These are phyloP conservation scores for Fraxinus velutina DNA, from an alignment of 305 asterid genomes.

Conservation along the genomic window DNA sequence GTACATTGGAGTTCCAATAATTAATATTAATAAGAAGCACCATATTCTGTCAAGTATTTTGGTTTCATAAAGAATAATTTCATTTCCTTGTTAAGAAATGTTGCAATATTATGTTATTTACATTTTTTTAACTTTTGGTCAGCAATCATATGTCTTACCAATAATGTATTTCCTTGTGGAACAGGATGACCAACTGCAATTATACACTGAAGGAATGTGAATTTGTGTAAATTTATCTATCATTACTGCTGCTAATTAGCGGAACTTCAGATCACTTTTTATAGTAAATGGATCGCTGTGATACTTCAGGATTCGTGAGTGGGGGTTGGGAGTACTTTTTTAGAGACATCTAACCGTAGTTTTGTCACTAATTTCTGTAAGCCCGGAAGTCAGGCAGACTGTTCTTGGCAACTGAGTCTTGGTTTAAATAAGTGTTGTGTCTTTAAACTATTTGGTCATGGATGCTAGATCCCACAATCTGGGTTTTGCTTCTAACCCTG, in stretches of 20 bases:
- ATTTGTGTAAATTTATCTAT: conserved; percentile 23
- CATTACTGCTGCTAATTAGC: conserved; percentile 30
- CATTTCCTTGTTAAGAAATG: not conserved
- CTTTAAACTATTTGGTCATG: conserved; percentile 51
- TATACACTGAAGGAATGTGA: conserved; percentile 27
- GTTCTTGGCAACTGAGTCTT: conserved; percentile 54
- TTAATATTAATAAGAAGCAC: not conserved
- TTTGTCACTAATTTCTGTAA: conserved; percentile 41
- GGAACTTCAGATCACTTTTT: conserved; percentile 10
- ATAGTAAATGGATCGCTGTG: conserved; percentile 76
- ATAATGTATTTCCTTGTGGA: conserved; percentile 23
- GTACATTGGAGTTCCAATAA: not conserved
- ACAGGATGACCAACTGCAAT: conserved; percentile 48
- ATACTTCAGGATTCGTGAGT: conserved; percentile 96
- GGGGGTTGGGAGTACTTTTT: conserved; percentile 75
- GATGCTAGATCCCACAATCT: conserved; percentile 61
- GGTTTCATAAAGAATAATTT: conserved; percentile 8
- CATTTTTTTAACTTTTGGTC: conserved; percentile 8
- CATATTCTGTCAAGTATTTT: not conserved
- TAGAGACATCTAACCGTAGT: conserved; percentile 66
- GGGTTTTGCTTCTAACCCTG: conserved; percentile 70
- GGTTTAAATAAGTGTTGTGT: conserved; percentile 40
- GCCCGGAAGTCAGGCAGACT: conserved; percentile 86
- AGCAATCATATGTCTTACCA: not conserved
- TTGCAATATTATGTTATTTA: not conserved